Evolutionary conservation across 2,329 filamentous ascomycete genomes (phyloP).

Genomic region (Penicillium sp.): DNA sequence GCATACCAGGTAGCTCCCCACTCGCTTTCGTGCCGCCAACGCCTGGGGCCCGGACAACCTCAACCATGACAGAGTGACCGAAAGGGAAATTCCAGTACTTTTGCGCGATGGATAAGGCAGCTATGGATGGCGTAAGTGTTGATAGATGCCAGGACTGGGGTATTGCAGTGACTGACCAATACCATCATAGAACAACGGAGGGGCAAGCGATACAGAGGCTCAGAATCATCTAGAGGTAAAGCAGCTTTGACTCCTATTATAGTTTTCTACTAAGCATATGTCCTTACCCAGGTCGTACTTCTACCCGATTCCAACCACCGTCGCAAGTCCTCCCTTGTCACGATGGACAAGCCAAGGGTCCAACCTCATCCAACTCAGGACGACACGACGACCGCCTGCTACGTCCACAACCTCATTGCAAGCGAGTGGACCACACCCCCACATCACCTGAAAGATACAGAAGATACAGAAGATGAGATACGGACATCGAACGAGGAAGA

Average conservation of each 20-base stretch:
- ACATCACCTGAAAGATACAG: constrained; percentile 7
- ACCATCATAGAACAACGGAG: constrained; percentile 29
- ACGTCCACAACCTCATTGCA: constrained; percentile 59
- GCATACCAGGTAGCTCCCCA: constrained; percentile 10
- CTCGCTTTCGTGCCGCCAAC: constrained; percentile 12
- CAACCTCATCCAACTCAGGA: constrained; percentile 35
- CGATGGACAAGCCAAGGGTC: constrained; percentile 40
- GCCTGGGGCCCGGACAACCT: neutral
- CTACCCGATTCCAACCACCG: constrained; percentile 52
- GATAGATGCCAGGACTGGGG: neutral
- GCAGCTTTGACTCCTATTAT: neutral
- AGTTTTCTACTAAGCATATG: neutral
- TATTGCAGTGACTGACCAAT: constrained; percentile 13
- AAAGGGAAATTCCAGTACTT: constrained; percentile 3
- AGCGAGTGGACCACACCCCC: constrained; percentile 30
- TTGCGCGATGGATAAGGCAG: constrained; percentile 16
- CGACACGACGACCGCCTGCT: constrained; percentile 53
- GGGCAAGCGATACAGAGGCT: constrained; percentile 34
- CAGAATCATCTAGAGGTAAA: constrained; percentile 39
- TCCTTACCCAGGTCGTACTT: constrained; percentile 52
- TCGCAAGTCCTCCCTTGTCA: constrained; percentile 59
- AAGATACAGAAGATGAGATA: constrained; percentile 15
- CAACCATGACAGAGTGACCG: constrained; percentile 15
- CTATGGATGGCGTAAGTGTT: constrained; percentile 20
- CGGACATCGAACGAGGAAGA: constrained; percentile 14